Evolutionary conservation across 257 asterid genomes (phyloP), one percentile per base, ranked within the genome.

Genomic region (Phtheirospermum japonicum): DNA sequence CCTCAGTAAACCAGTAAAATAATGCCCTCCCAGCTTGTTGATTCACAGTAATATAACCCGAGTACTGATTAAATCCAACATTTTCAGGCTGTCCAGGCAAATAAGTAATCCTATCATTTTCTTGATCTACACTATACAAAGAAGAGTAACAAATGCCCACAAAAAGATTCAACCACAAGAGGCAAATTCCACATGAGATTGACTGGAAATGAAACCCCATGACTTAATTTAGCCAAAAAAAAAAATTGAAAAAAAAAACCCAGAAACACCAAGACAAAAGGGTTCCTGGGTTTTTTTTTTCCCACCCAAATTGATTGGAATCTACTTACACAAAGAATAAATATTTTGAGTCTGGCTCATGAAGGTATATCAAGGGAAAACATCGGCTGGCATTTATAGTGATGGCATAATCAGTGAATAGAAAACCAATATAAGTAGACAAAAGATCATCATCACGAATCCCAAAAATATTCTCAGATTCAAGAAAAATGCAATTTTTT

Each of bases 1-100:
- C 72, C 79, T 93, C 97, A 20, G 81, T 84, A 31, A 89, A 72
- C 99, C 99, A 93, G 76, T 93, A 93, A 80, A 93, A 93, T 57
- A 93, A 60, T 64, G 95, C 95, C 59, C 96, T 83, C 74, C 96
- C 99, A 48, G 89, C 81, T 6, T 77, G 59, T 65, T 82, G 42
- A 74, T 87, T 84, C 49, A 88, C 95, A 49, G 88, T 93, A 2
- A 93, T 75, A 71, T 93, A 89, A 43, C 99, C 99, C 0, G 99
- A 85, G 51, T 79, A 85, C 73, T 89, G 97, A 50, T 54, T 43
- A 42, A 93, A 93, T 31, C 79, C 90, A 54, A 77, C 83, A 63
- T 79, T 83, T 30, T 68, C 63, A 13, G 99, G 99, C 78, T 89
- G 96, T 17, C 99, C 99, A 32, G 99, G 99, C 59, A 93, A 77